Evolutionary conservation across 2,329 filamentous ascomycete species (phyloP).

Genomic region (Drechslerella coelobrocha): DNA sequence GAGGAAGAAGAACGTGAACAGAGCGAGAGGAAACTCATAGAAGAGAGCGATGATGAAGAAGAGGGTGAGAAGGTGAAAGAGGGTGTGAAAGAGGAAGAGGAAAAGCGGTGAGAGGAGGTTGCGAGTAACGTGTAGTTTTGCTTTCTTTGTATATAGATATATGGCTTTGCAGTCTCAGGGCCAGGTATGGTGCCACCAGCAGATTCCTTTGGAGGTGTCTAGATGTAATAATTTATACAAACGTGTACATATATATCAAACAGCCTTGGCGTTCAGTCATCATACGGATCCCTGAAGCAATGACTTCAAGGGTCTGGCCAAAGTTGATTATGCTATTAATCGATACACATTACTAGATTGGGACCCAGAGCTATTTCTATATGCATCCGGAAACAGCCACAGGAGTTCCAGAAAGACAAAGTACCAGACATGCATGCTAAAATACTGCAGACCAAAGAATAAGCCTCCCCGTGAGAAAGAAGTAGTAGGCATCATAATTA

Average conservation of each 20-base stretch:
- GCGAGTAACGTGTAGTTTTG: too few species aligned
- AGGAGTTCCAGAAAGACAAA: too few species aligned
- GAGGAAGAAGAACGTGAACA: conserved; percentile 48
- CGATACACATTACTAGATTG: neutral
- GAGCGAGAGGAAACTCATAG: neutral
- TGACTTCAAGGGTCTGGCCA: too few species aligned
- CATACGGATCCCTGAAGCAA: neutral
- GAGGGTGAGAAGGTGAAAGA: conserved; percentile 20
- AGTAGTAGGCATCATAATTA: neutral
- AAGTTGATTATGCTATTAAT: neutral
- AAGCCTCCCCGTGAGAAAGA: neutral
- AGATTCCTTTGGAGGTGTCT: neutral
- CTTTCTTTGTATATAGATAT: neutral
- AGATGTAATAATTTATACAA: neutral
- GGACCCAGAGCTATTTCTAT: too few species aligned
- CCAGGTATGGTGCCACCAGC: too few species aligned
- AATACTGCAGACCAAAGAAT: neutral
- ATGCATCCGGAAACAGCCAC: too few species aligned
- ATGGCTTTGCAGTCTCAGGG: neutral
- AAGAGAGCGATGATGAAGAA: conserved; percentile 38
- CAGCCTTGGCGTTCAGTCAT: too few species aligned
- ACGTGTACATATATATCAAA: conserved; percentile 1
- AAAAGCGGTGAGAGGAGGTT: conserved; percentile 8
- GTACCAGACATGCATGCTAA: neutral
- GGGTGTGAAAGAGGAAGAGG: conserved; percentile 39